A percentile compares a stretch with the other conserved stretches of the same genome.
phyloP scores from a whole-genome alignment of 1,284 basidiomycete genomes.

The Trichosporon sp. region DNA sequence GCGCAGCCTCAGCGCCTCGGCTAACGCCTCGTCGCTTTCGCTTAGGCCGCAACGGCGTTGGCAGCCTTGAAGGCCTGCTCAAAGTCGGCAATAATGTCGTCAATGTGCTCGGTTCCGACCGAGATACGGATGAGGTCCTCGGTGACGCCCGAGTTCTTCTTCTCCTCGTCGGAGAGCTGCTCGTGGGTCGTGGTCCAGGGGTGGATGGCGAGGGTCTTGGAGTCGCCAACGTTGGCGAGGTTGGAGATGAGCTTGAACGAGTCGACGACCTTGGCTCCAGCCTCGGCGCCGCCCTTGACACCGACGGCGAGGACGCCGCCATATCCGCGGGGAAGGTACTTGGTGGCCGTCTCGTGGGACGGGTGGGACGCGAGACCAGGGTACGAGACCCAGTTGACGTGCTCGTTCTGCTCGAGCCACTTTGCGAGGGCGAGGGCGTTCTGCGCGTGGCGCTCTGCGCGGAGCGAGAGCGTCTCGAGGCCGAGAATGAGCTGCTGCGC shows the following conservation, averaged over 20 bases:
- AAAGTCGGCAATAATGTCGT: conserved; percentile 81
- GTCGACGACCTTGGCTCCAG: conserved; percentile 67
- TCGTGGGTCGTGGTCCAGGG: conserved; percentile 72
- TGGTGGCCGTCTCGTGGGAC: conserved; percentile 58
- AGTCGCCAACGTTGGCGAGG: conserved; percentile 69
- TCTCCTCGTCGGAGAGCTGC: conserved; percentile 55
- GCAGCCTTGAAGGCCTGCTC: conserved; percentile 54
- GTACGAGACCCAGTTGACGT: conserved; percentile 76
- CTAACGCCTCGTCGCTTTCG: background rate
- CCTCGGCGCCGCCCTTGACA: conserved; percentile 60
- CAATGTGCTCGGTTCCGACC: conserved; percentile 79
- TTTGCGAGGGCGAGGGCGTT: conserved; percentile 42
- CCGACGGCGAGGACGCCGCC: conserved; percentile 81
- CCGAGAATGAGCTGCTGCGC: conserved; percentile 81
- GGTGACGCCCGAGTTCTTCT: conserved; percentile 65
- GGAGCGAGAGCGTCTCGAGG: conserved; percentile 75
- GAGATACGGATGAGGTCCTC: conserved; percentile 71
- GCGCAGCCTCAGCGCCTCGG: too few species aligned
- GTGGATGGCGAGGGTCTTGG: conserved; percentile 77
- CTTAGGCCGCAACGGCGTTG: background rate
- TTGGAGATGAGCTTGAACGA: conserved; percentile 67
- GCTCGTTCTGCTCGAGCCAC: conserved; percentile 55
- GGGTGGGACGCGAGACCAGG: conserved; percentile 64
- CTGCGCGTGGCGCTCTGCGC: conserved; percentile 48
- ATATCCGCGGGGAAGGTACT: conserved; percentile 58